Conservation (phyloP, 345 rosid genomes). For the Leavenworthia alabamica region DNA sequence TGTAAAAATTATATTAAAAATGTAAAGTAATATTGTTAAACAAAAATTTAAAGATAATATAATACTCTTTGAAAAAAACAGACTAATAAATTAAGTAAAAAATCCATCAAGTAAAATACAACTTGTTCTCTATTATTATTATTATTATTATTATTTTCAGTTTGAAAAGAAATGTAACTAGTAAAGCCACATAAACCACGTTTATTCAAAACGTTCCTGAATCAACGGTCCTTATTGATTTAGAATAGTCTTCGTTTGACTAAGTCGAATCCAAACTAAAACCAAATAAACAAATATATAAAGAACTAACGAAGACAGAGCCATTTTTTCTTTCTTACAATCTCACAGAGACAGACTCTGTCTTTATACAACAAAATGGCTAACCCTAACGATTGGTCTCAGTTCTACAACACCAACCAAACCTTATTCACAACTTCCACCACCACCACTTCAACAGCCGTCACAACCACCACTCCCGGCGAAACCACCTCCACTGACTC, state of each 20-base stretch:
- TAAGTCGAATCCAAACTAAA: slow-evolving; percentile 9
- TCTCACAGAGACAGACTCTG: background rate
- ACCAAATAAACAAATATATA: slow-evolving; percentile 18
- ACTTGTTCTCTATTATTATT: no score
- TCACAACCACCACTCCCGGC: slow-evolving; percentile 22
- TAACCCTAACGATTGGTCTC: slow-evolving; percentile 59
- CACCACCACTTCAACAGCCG: slow-evolving; percentile 34
- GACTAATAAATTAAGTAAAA: background rate
- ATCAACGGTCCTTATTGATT: slow-evolving; percentile 35
- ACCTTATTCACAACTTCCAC: slow-evolving; percentile 23
- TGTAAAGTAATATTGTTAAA: no score
- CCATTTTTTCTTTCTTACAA: slow-evolving; percentile 26
- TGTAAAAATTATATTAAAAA: no score
- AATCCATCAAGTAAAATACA: background rate
- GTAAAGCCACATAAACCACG: slow-evolving; percentile 21
- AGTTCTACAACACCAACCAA: slow-evolving; percentile 52
- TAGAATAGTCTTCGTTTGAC: slow-evolving; percentile 39
- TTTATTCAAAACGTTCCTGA: background rate
- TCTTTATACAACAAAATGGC: slow-evolving; percentile 44
- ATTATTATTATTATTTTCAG: no score
- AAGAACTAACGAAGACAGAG: slow-evolving; percentile 18
- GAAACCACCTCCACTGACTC: slow-evolving; percentile 15
- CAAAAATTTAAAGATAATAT: no score
- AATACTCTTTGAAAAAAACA: slow-evolving; percentile 13
- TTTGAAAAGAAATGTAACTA: slow-evolving; percentile 13